Evolutionary conservation across 495 filamentous ascomycete genomes (phyloP), one percentile per base, ranked within the genome.

Genomic region (Podospora pseudopauciseta): DNA sequence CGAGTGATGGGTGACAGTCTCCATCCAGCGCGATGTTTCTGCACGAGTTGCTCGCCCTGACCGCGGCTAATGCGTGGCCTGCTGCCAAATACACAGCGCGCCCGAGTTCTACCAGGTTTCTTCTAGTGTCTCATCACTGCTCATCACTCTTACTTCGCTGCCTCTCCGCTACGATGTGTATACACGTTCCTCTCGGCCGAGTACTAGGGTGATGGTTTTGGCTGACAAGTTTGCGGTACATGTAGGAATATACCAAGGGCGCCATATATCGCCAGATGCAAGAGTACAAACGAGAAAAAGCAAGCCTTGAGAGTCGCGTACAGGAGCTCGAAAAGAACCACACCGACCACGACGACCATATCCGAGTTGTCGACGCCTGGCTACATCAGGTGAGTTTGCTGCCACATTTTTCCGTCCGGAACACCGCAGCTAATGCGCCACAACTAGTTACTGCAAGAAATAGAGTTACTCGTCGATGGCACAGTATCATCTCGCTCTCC

Each of bases 191-290:
- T 64, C 65, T 71, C 65, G 68, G 60, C 68, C 70, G 63, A 73
- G 64, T 34, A 30, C 59, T 65, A 64, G 65, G 67, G 67, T 68
- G 68, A 67, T 71, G 72, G 70, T 66, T 58, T 75, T 75, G 77
- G 74, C 74, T 78, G 74, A 79, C 77, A 39, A 63, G 67, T 62
- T 16, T 64, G 65, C 30, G 4, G 49, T 26, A 28, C 26, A 68
- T 61, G 67, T 77, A 99, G 95, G 88, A 90, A 72, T 97, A 92
- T 75, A 93, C 97, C 82, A 99, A 99, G 79, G 95, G 97, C 84
- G 95, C 95, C 67, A 97, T 99, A 75, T 89, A 91, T 76, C 92
- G 95, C 32, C 94, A 97, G 75, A 97, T 99, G 94, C 89, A 91
- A 72, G 96, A 98, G 77, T 97, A 93, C 77, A 97, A 97, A 79